A percentile compares a stretch with the other conserved stretches of the same genome.
phyloP scores from a whole-genome alignment of 139 green algal species.

The Chlamydomonas sphaeroides region DNA sequence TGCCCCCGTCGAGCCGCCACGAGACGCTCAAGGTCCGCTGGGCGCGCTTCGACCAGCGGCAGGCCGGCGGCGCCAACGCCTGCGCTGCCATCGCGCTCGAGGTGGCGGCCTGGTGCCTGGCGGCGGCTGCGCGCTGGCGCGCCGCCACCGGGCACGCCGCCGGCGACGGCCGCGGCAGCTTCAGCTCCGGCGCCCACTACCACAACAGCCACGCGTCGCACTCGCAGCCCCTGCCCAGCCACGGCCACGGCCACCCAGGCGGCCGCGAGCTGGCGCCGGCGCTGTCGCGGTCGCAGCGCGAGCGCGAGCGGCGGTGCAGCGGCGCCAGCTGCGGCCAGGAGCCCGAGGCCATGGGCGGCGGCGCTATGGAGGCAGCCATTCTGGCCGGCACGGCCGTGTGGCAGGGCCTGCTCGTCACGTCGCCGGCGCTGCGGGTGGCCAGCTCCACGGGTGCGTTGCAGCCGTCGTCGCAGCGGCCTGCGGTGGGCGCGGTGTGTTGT shows the following conservation, averaged over 20 bases:
- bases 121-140: neutral
- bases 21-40: constrained; percentile 38
- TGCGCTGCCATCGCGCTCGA: constrained; percentile 34
- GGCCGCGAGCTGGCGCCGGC: neutral
- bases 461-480: too few species aligned
- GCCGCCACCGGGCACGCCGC: neutral
- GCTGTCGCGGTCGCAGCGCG: constrained; percentile 7
- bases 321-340: neutral
- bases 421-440: neutral
- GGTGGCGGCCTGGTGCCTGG: constrained; percentile 36
- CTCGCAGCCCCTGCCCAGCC: too few species aligned
- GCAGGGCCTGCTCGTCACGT: constrained; percentile 3
- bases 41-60: constrained; percentile 21
- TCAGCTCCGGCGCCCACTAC: too few species aligned
- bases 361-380: constrained; percentile 18
- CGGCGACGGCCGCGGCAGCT: neutral
- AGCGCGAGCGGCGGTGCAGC: neutral
- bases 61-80: constrained; percentile 20
- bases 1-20: neutral
- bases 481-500: too few species aligned
- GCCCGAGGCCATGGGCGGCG: constrained; percentile 1
- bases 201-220: neutral
- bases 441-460: constrained; percentile 11
- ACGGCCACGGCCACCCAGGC: too few species aligned
- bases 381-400: constrained; percentile 6